Conservation (phyloP, 106 monocot species). For the Allium cepa region DNA sequence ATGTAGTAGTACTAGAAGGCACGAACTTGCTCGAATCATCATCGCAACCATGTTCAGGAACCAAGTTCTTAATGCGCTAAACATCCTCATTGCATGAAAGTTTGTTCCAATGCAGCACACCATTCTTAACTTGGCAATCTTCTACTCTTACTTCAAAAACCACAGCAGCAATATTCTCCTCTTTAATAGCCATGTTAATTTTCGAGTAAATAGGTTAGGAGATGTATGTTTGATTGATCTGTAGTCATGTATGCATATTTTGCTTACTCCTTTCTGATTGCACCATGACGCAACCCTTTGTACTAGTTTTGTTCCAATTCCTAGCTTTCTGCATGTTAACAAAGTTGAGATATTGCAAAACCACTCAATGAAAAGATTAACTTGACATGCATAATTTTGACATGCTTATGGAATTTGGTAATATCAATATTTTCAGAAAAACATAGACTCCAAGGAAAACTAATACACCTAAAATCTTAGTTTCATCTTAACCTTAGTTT, state of each 20-base stretch:
- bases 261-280: slow-evolving; percentile 24
- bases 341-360: no score
- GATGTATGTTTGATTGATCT: slow-evolving; percentile 38
- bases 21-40: slow-evolving; percentile 6
- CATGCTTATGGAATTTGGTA: no score
- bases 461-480: no score
- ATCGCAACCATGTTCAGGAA: not conserved
- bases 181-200: slow-evolving; percentile 14
- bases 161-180: not conserved
- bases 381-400: no score
- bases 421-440: no score
- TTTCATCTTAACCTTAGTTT: no score
- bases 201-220: slow-evolving; percentile 38
- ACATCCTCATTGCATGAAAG: slow-evolving; percentile 12
- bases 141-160: slow-evolving; percentile 1
- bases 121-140: not conserved
- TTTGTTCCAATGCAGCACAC: slow-evolving; percentile 9
- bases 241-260: slow-evolving; percentile 66
- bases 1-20: not conserved
- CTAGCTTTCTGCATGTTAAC: slow-evolving; percentile 24
- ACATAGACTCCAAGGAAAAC: no score
- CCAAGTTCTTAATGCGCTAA: slow-evolving; percentile 15
- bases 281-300: slow-evolving; percentile 35
- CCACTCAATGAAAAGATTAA: no score
- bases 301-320: slow-evolving; percentile 44